These are phyloP conservation scores for Coemansia reversa DNA, from an alignment of 192 early-diverging fungal species.

Conservation along the genomic window DNA sequence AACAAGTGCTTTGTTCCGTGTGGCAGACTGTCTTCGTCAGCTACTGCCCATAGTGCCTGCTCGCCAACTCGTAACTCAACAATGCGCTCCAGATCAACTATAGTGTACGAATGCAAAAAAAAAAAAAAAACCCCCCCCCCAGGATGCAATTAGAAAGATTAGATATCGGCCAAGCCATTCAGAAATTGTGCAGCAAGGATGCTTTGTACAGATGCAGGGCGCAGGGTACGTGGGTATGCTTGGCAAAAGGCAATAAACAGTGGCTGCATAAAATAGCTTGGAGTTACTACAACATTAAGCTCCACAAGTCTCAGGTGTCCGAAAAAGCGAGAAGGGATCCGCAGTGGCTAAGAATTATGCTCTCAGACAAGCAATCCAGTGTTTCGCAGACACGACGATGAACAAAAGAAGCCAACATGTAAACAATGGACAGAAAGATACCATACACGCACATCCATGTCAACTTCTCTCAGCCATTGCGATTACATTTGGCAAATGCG, in stretches of 20 bases:
- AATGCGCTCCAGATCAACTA: conserved; percentile 56
- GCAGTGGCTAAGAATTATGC: background rate
- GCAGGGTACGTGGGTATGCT: background rate
- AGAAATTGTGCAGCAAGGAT: background rate
- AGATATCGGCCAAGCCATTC: background rate
- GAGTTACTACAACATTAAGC: background rate
- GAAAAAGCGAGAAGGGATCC: no score
- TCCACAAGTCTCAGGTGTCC: no score
- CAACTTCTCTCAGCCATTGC: background rate
- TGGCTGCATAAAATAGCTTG: background rate
- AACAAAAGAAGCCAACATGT: background rate
- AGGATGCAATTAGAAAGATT: background rate
- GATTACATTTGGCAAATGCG: background rate
- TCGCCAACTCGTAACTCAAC: conserved; percentile 48
- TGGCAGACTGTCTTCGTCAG: conserved; percentile 38
- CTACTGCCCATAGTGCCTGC: conserved; percentile 49
- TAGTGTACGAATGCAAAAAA: background rate
- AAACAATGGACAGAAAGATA: background rate
- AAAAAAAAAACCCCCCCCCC: no score
- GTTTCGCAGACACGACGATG: conserved; percentile 7
- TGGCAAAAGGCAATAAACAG: background rate
- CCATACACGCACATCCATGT: background rate
- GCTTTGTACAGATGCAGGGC: background rate
- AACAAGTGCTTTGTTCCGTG: conserved; percentile 42
- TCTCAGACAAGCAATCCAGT: background rate